Percentiles rank a stretch among this genome's conserved stretches.
These are phyloP conservation scores for Kandelia obovata DNA, from an alignment of 345 rosid species.

Conservation along the genomic window DNA sequence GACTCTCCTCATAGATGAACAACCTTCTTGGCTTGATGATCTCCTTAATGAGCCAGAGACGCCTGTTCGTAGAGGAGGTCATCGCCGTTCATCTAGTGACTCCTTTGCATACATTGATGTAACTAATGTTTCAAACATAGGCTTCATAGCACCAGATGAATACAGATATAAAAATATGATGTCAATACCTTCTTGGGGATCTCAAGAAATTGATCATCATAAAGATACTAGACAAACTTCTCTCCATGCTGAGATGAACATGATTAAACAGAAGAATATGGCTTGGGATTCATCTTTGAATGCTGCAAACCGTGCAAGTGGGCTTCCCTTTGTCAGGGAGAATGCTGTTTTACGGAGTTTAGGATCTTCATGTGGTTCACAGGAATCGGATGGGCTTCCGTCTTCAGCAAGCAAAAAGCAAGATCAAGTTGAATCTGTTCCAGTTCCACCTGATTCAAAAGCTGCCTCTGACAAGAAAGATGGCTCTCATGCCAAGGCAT, in stretches of 20 bases:
- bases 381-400: slow-evolving; percentile 24
- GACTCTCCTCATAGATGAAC: slow-evolving; percentile 46
- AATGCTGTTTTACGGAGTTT: slow-evolving; percentile 36
- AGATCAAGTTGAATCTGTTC: slow-evolving; percentile 50
- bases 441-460: slow-evolving; percentile 47
- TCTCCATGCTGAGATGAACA: slow-evolving; percentile 43
- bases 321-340: slow-evolving; percentile 10
- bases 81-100: slow-evolving; percentile 65
- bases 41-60: slow-evolving; percentile 53
- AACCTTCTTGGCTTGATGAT: slow-evolving; percentile 66
- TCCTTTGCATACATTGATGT: slow-evolving; percentile 43
- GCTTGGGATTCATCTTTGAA: slow-evolving; percentile 48
- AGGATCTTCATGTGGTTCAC: slow-evolving; percentile 27
- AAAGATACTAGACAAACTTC: slow-evolving; percentile 49
- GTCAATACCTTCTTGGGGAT: slow-evolving; percentile 53
- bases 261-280: slow-evolving; percentile 48
- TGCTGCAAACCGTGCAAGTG: slow-evolving; percentile 38
- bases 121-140: slow-evolving; percentile 49
- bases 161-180: slow-evolving; percentile 40
- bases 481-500: slow-evolving; percentile 31
- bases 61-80: slow-evolving; percentile 49
- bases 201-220: slow-evolving; percentile 59
- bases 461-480: slow-evolving; percentile 48
- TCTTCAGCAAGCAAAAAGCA: slow-evolving; percentile 47
- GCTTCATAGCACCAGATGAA: slow-evolving; percentile 62